Base-by-base conservation (phyloP, 257 asterid species). In the Ilex aquifolium region DNA sequence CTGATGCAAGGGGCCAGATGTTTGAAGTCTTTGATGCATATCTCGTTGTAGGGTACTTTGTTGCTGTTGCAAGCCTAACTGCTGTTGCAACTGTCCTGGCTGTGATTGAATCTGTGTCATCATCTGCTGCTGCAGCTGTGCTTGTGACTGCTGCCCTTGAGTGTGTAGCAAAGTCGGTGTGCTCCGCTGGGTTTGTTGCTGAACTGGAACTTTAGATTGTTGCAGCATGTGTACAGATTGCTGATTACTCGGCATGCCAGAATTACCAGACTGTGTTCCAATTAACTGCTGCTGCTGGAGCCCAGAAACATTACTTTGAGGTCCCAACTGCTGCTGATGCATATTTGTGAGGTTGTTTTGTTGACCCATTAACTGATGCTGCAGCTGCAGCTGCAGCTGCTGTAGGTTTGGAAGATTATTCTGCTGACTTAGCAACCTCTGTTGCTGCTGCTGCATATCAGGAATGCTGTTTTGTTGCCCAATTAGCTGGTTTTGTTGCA, bases 71-170 rank as follows among this genome's bases (percentile, higher is more conserved):
- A 88, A 69, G 68, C 89, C 89, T 72, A 82, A 52, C 67, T 77
- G 86, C 52, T 85, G 95, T 76, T 88, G 98, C 76, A 88, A 61
- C 67, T 82, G 90, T 54, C 88, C 95, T 21, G 86, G 83, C 75
- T 91, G 98, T 68, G 98, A 70, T 63, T 91, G 98, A 44, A 83
- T 76, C 79, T 91, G 98, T 46, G 90, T 79, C 82, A 88, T 80
- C 87, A 91, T 60, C 56, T 91, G 96, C 65, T 91, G 98, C 67
- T 91, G 94, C 58, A 83, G 85, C 76, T 80, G 95, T 40, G 85
- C 68, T 72, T 88, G 95, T 3, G 87, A 68, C 69, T 76, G 90
- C 70, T 83, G 98, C 73, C 79, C 72, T 79, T 92, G 99, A 69
- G 68, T 82, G 42, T 90, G 88, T 69, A 87, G 65, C 87, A 82